These are phyloP conservation scores for Aspergillus vadensis DNA, from an alignment of 2,329 filamentous ascomycete species.

Conservation along the genomic window DNA sequence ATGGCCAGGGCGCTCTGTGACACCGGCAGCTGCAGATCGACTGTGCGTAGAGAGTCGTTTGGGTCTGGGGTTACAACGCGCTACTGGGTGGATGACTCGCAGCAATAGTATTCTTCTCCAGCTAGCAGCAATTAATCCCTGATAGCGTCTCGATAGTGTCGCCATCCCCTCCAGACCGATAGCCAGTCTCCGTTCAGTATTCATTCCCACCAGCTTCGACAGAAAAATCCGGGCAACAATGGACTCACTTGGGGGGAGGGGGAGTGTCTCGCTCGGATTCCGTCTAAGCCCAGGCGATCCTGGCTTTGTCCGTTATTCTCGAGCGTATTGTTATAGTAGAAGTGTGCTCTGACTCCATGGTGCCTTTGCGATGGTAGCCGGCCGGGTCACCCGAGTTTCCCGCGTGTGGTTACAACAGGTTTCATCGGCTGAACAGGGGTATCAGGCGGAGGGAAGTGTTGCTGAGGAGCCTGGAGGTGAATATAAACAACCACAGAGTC, in stretches of 20 bases:
- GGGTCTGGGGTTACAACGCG: conserved; percentile 14
- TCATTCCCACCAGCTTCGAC: not conserved
- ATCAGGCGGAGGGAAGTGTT: conserved; percentile 2
- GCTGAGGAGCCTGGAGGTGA: not conserved
- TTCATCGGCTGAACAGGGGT: conserved; percentile 11
- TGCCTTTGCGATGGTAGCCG: not conserved
- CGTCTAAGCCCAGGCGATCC: not conserved
- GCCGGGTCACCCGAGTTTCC: conserved; percentile 19
- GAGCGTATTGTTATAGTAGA: not conserved
- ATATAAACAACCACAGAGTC: conserved; percentile 2
- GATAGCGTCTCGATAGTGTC: not conserved
- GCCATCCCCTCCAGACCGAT: not conserved
- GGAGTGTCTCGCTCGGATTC: conserved; percentile 5
- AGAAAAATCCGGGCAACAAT: not conserved
- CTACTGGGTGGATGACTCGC: conserved; percentile 13
- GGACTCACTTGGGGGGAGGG: not conserved
- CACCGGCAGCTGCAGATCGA: conserved; percentile 18
- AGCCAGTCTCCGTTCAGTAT: conserved; percentile 11
- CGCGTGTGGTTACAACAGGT: conserved; percentile 21
- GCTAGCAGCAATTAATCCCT: not conserved
- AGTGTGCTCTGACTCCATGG: not conserved
- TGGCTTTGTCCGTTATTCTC: not conserved
- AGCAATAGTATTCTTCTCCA: not conserved
- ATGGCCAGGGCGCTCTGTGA: not conserved
- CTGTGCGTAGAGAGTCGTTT: conserved; percentile 12